Percentiles rank a stretch among this genome's conserved stretches.
These are phyloP conservation scores for Geotrichum reessii DNA, from an alignment of 1,139 yeast genomes.

Conservation along the genomic window DNA sequence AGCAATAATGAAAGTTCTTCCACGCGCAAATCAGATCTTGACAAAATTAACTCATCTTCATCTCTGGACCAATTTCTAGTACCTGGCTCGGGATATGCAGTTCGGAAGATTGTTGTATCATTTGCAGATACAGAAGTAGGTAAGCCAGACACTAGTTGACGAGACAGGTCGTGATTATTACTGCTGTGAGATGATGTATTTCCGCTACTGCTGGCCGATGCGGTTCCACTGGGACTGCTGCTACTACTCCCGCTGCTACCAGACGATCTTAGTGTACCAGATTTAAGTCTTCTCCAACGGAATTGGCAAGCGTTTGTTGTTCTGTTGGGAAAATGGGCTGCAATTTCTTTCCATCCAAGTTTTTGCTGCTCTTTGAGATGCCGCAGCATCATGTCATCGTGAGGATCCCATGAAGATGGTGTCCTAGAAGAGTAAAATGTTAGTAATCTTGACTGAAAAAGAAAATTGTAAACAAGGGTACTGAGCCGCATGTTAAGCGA, in stretches of 20 bases:
- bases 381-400: slow-evolving; percentile 61
- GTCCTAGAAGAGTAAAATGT: slow-evolving; percentile 31
- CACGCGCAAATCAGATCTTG: slow-evolving; percentile 58
- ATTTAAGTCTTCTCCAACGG: slow-evolving; percentile 65
- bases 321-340: slow-evolving; percentile 60
- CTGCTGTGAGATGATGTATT: slow-evolving; percentile 8
- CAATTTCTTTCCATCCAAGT: slow-evolving; percentile 78
- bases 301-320: slow-evolving; percentile 83
- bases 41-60: slow-evolving; percentile 63
- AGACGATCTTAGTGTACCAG: slow-evolving; percentile 38
- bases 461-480: neutral
- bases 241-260: slow-evolving; percentile 13
- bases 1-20: slow-evolving; percentile 70
- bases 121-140: slow-evolving; percentile 13
- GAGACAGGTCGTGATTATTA: slow-evolving; percentile 3
- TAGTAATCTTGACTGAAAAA: neutral
- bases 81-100: slow-evolving; percentile 9
- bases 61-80: slow-evolving; percentile 45
- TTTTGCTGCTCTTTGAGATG: slow-evolving; percentile 67
- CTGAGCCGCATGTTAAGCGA: slow-evolving; percentile 1
- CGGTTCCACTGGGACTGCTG: slow-evolving; percentile 11
- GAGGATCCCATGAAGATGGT: slow-evolving; percentile 75
- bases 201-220: slow-evolving; percentile 10
- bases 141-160: slow-evolving; percentile 7
- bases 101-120: slow-evolving; percentile 4